phyloP scores from a whole-genome alignment of 1,284 basidiomycete species.

The Apiotrichum veenhuisii region DNA sequence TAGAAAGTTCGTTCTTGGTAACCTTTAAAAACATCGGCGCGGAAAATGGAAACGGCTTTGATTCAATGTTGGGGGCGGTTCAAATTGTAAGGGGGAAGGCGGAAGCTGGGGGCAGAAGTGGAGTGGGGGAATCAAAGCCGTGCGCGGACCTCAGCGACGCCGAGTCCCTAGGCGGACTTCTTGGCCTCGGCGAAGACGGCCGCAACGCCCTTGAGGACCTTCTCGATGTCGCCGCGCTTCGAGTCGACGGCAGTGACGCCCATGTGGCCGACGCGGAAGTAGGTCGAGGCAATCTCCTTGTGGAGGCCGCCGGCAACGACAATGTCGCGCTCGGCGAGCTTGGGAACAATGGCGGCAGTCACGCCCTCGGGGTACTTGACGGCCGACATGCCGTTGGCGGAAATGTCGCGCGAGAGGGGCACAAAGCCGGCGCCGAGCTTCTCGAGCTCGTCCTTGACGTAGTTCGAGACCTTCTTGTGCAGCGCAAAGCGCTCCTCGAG shows the following conservation, averaged over 20 bases:
- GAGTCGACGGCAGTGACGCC: conserved; percentile 73
- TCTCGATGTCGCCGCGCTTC: conserved; percentile 70
- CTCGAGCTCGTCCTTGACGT: conserved; percentile 67
- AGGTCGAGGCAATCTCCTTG: conserved; percentile 74
- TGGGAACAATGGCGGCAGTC: conserved; percentile 64
- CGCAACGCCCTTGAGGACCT: conserved; percentile 64
- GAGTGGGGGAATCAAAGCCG: neutral
- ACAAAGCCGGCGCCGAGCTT: conserved; percentile 70
- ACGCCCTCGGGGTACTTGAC: conserved; percentile 73
- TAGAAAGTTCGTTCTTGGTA: neutral
- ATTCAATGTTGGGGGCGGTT: neutral
- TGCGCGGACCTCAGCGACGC: conserved; percentile 1
- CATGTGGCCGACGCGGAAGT: conserved; percentile 67
- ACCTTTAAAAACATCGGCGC: neutral
- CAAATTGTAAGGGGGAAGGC: neutral
- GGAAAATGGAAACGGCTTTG: neutral
- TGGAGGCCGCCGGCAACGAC: conserved; percentile 88
- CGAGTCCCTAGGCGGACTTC: conserved; percentile 8
- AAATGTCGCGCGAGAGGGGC: conserved; percentile 59
- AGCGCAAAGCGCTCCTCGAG: conserved; percentile 75
- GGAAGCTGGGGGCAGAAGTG: no score
- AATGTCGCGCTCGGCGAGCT: conserved; percentile 58
- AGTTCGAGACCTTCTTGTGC: conserved; percentile 69
- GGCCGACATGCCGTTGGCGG: conserved; percentile 93
- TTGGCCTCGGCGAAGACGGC: conserved; percentile 53